Evolutionary conservation across 2,329 filamentous ascomycete genomes (phyloP).

Genomic region (Alternaria brassicae): DNA sequence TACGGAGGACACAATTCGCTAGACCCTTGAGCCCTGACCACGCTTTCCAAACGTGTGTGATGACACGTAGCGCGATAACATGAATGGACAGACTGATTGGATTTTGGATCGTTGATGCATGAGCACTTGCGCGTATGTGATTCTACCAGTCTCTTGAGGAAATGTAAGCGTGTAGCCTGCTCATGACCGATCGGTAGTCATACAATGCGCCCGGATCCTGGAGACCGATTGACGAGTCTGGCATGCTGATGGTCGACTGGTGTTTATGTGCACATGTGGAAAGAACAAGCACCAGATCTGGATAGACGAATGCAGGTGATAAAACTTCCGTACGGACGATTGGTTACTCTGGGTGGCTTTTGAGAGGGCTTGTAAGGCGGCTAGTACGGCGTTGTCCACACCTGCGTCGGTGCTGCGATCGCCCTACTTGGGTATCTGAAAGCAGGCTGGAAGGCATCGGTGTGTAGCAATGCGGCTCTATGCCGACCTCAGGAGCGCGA

Average conservation of each 20-base stretch:
- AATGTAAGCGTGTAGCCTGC: background rate
- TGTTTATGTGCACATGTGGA: background rate
- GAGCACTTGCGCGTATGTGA: background rate
- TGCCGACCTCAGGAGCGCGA: background rate
- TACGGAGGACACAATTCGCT: background rate
- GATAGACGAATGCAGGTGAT: constrained; percentile 10
- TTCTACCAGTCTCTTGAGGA: background rate
- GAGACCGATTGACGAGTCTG: constrained; percentile 5
- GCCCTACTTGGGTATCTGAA: background rate
- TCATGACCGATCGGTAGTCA: background rate
- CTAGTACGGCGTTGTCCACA: constrained; percentile 1
- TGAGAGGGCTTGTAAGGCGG: background rate
- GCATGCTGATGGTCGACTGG: constrained; percentile 7
- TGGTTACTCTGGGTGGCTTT: constrained; percentile 7
- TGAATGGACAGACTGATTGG: background rate
- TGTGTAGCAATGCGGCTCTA: background rate
- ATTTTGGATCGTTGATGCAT: background rate
- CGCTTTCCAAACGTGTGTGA: background rate
- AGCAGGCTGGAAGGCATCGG: background rate
- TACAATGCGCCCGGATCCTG: background rate
- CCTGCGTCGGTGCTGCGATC: no score
- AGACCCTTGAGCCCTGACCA: background rate
- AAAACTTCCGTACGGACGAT: constrained; percentile 4
- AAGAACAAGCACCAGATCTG: constrained; percentile 1
- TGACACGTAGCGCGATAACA: background rate